Evolutionary conservation across 225 moss, liverwort and hornwort genomes (phyloP).

Genomic region (Lunularia cruciata): DNA sequence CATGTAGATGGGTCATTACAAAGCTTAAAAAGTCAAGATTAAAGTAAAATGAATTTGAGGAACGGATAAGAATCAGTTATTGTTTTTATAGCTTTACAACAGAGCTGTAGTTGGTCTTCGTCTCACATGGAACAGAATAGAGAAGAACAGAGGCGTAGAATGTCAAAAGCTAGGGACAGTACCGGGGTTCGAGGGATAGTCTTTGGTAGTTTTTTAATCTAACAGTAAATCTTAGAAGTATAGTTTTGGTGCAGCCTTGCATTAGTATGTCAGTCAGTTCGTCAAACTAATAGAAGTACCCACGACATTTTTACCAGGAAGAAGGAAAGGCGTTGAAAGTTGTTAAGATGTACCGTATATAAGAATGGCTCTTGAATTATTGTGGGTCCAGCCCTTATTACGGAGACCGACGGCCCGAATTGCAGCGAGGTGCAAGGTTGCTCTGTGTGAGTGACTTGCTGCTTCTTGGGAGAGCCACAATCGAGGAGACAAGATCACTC

Average conservation of each 20-base stretch:
- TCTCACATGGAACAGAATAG: too few relatives aligned
- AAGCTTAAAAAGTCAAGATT: too few relatives aligned
- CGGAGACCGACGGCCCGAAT: constrained; percentile 73
- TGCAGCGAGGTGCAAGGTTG: constrained; percentile 82
- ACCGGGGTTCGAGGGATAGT: too few relatives aligned
- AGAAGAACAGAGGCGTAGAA: too few relatives aligned
- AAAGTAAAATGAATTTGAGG: too few relatives aligned
- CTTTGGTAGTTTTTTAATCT: too few relatives aligned
- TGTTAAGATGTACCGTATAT: constrained; percentile 29
- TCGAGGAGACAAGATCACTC: constrained; percentile 85
- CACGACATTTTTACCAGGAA: constrained; percentile 36
- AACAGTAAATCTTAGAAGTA: too few relatives aligned
- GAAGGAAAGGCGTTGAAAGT: constrained; percentile 29
- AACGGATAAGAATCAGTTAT: too few relatives aligned
- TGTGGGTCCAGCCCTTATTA: constrained; percentile 87
- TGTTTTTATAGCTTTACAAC: too few relatives aligned
- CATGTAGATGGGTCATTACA: too few relatives aligned
- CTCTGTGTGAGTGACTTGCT: constrained; percentile 90
- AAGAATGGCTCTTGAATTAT: constrained; percentile 39
- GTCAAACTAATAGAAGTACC: constrained; percentile 33
- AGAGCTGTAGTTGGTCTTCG: too few relatives aligned
- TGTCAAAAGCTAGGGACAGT: too few relatives aligned
- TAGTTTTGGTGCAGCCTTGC: neutral
- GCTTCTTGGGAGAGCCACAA: constrained; percentile 90
- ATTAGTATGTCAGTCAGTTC: neutral